Base-by-base conservation (phyloP, 352 stramenopile species). In the Globisporangium nagaii region DNA sequence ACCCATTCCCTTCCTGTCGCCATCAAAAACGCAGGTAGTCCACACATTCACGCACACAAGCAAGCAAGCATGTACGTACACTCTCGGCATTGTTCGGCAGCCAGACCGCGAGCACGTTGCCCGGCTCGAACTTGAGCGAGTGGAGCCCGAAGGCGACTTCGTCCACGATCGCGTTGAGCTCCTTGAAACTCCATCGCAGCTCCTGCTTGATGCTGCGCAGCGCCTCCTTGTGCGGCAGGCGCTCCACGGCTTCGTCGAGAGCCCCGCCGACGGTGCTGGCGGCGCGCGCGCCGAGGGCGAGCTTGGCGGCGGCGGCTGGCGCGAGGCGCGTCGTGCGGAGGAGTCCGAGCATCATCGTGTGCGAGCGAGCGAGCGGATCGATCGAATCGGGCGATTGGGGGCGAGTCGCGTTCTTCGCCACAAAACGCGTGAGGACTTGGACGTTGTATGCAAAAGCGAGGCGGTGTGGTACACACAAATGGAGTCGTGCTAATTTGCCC, bases 201-300 rank as follows among this genome's bases (percentile, higher is more conserved):
- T 93, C 85, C 68, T 91, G 79, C 65, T 86, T 83, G 50, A 93
- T 69, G 62, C 70, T 87, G 53, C 79, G 85, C 58, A 95, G 71
- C 53, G 83, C 85, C 54, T 95, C 85, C 69, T 90, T 92, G 68
- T 95, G 85, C 53, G 85, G 85, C 54, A 95, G 63, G 20, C 79
- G 75, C 39, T 71, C 62, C 30, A 93, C 83, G 6, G 85, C 83
- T 46, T 86, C 78, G n/a, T 90, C 79, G 34, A 93, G 67, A 7
- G 77, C 55, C 27, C 62, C 79, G 45, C 85, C 81, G 22, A 93
- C 70, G 5, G 79, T 92, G 47, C 74, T 85, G 46, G 75, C 76
- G 34, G 70, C 60, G 48, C 81, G 79, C 24, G 58, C 58, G 51
- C 63, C 58, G 41, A 73, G 42, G 36, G 64, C 53, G 37, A 56